phyloP scores from a whole-genome alignment of 768 basidiomycete species.

The Lactarius evosmus region DNA sequence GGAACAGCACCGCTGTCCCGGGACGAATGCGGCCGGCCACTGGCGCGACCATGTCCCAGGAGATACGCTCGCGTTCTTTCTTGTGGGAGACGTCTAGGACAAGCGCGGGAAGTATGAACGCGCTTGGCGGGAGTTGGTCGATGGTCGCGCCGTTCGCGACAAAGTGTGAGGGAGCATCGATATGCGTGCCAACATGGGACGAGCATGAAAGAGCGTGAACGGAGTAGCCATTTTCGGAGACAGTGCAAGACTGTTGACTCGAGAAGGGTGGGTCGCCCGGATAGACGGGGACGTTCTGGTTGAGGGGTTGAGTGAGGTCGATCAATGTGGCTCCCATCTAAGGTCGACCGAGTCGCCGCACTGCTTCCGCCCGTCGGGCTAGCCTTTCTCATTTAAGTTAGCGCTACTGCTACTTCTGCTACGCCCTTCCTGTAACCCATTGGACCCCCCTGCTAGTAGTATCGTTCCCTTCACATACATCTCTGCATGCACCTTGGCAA shows the following conservation, averaged over 20 bases:
- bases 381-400: conserved; percentile 14
- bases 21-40: conserved; percentile 23
- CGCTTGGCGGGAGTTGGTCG: conserved; percentile 30
- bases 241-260: conserved; percentile 19
- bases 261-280: conserved; percentile 34
- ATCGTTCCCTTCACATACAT: conserved; percentile 26
- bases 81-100: conserved; percentile 32
- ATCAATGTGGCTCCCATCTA: conserved; percentile 13
- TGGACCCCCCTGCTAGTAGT: background rate
- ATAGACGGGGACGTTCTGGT: conserved; percentile 27
- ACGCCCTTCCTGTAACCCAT: conserved; percentile 16
- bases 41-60: conserved; percentile 29
- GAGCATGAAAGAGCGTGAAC: conserved; percentile 30
- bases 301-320: conserved; percentile 28
- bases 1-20: conserved; percentile 30
- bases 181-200: conserved; percentile 34
- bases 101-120: conserved; percentile 31
- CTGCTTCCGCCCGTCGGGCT: background rate
- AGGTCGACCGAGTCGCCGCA: background rate
- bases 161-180: conserved; percentile 35
- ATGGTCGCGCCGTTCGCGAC: conserved; percentile 28
- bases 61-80: conserved; percentile 26
- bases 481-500: conserved; percentile 25
- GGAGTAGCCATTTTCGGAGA: conserved; percentile 30
- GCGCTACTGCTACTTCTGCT: conserved; percentile 16